Evolutionary conservation across 2,329 filamentous ascomycete species (phyloP), one percentile per base, ranked within the genome.

Genomic region (Westerdykella aurantiaca): DNA sequence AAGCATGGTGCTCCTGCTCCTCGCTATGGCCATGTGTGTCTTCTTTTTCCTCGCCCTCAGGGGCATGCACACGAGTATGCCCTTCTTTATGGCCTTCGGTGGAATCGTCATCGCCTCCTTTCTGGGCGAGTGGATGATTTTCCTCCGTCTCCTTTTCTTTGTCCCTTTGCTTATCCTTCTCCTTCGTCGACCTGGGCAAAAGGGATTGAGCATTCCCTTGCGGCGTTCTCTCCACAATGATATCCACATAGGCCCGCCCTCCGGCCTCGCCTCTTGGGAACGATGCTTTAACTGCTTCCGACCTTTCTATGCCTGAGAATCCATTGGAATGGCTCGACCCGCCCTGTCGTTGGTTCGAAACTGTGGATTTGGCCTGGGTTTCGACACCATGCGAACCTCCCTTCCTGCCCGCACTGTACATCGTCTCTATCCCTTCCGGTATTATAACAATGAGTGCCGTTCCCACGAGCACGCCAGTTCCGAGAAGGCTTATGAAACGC

Each of bases 361-460:
- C 49, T 5, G 56, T 56, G 13, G 57, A 52, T 33, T 53, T 53
- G 16, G 57, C 48, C 31, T 59, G 53, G n/a, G 57, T 42, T 34
- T 55, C 51, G 6, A 50, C 49, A 4, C 53, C 46, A 41, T 56
- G 59, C n/a, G 53, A 42, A 39, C 60, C 57, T 38, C 48, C 50
- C 39, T 58, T 54, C 25, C 48, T 46, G 22, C 50, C 51, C 31
- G 79, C 75, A 54, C 72, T 82, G 55, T 93, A 88, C 45, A 96
- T 78, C 3, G 93, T 91, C 64, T 96, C 90, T 47, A 97, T 84
- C 31, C 93, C 93, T 68, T 98, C 93, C 1, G 93, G 93, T 58
- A 98, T 95, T 61, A 98, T 97, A 25, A 98, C 89, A 52, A 97
- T 91, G 52, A 98, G 78, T 1, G 91, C 91, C 22, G 93, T 97